These are phyloP conservation scores for Erythrobasidium hasegawianum DNA, from an alignment of 1,284 basidiomycete genomes.

Conservation along the genomic window DNA sequence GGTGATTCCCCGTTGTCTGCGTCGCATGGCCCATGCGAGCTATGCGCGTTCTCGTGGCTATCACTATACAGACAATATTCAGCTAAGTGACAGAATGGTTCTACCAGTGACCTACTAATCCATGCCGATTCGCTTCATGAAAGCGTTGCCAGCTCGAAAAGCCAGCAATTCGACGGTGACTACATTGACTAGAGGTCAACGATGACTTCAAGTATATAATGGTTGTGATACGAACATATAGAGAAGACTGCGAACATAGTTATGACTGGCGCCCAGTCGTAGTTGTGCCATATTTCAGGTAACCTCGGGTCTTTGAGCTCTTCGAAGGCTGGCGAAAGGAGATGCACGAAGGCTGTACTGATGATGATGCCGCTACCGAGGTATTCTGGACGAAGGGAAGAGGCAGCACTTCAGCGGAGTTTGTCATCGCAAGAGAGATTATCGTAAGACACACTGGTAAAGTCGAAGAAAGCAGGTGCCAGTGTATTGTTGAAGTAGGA, in stretches of 20 bases:
- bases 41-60: slow-evolving; percentile 25
- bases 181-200: too few relatives aligned
- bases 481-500: neutral
- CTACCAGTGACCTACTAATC: slow-evolving; percentile 12
- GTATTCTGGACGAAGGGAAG: too few relatives aligned
- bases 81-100: too few relatives aligned
- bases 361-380: slow-evolving; percentile 54
- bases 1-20: slow-evolving; percentile 8
- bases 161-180: slow-evolving; percentile 77
- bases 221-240: slow-evolving; percentile 55
- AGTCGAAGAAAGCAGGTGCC: slow-evolving; percentile 32
- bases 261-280: slow-evolving; percentile 52
- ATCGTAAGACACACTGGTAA: slow-evolving; percentile 22
- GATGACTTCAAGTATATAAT: too few relatives aligned
- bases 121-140: slow-evolving; percentile 41
- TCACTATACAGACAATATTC: slow-evolving; percentile 4
- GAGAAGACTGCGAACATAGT: slow-evolving; percentile 72
- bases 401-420: too few relatives aligned
- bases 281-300: slow-evolving; percentile 62
- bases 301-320: slow-evolving; percentile 71
- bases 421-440: too few relatives aligned
- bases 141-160: slow-evolving; percentile 44
- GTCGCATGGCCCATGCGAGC: slow-evolving; percentile 32
- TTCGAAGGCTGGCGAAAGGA: slow-evolving; percentile 66
- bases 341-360: slow-evolving; percentile 63